Evolutionary conservation across 345 rosid species (phyloP), one percentile per base, ranked within the genome.

Genomic region (Syzygium grande): DNA sequence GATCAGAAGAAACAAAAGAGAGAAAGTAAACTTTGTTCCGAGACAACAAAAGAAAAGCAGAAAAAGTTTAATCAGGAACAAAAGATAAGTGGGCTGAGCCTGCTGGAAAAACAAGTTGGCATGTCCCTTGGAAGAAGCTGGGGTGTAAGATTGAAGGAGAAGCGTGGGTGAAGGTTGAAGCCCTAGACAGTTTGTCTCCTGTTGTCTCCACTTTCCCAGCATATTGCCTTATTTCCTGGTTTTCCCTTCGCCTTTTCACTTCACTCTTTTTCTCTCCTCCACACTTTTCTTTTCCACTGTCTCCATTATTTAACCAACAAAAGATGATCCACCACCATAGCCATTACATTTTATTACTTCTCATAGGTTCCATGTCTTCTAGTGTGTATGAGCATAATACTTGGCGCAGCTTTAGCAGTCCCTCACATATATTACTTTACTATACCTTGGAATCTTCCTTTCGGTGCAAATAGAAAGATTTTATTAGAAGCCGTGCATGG

Each of bases 151-250:
- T 10, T 19, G 92, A 89, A 88, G 89, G 53, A 61, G 90, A 91
- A 87, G 91, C 91, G 89, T 85, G 95, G 94, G 94, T 78, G 92
- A 86, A 84, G 83, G 51, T 84, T 89, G 86, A 92, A 92, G 91
- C 91, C 88, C 90, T 89, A 86, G 86, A 90, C 88, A 88, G 91
- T 90, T 87, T 29, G 30, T 58, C 77, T 86, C 83, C 78, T 87
- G 79, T 19, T 93, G 92, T 88, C 93, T 91, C 92, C 90, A 63
- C 90, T 92, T 92, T 91, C 79, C 87, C 93, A 88, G 91, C 92
- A 85, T 73, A 53, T 87, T 86, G 88, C 92, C 88, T 89, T 43
- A 68, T 89, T 92, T 90, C 90, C 90, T 86, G 94, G 91, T 85
- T 86, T 87, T 65, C 11, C 84, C 53, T 89, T 90, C 84, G 88